Percentiles rank a stretch among this genome's conserved stretches.
These are phyloP conservation scores for Candida orba DNA, from an alignment of 805 yeast genomes.

Conservation along the genomic window DNA sequence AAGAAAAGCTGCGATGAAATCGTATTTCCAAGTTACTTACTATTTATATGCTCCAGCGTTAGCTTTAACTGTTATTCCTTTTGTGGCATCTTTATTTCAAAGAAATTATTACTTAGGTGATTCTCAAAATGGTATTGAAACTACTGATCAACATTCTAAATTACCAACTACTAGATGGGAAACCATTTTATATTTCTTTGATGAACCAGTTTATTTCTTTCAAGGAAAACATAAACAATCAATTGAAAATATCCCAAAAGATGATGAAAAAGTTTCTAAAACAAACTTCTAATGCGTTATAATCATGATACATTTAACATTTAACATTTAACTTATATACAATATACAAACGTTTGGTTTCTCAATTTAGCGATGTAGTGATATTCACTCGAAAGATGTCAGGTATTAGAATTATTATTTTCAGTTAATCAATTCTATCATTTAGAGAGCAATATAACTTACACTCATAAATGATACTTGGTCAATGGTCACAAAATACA, in stretches of 20 bases:
- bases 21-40: slow-evolving; percentile 26
- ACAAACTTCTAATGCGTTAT: too few relatives aligned
- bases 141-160: slow-evolving; percentile 9
- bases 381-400: too few relatives aligned
- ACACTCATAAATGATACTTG: too few relatives aligned
- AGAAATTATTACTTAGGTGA: slow-evolving; percentile 31
- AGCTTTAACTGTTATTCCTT: slow-evolving; percentile 25
- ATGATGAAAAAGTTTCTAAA: background rate
- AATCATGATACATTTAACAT: too few relatives aligned
- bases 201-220: slow-evolving; percentile 5
- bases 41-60: slow-evolving; percentile 25
- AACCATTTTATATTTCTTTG: background rate
- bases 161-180: slow-evolving; percentile 4
- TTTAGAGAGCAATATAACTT: too few relatives aligned
- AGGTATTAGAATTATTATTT: too few relatives aligned
- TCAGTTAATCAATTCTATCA: too few relatives aligned
- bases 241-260: background rate
- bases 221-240: background rate
- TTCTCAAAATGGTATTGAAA: slow-evolving; percentile 30
- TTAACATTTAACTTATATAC: too few relatives aligned
- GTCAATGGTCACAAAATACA: too few relatives aligned
- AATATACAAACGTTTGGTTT: too few relatives aligned
- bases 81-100: slow-evolving; percentile 28
- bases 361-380: too few relatives aligned
- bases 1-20: slow-evolving; percentile 28